Base-by-base conservation (phyloP, 768 basidiomycete species). In the Collybiopsis luxurians region DNA sequence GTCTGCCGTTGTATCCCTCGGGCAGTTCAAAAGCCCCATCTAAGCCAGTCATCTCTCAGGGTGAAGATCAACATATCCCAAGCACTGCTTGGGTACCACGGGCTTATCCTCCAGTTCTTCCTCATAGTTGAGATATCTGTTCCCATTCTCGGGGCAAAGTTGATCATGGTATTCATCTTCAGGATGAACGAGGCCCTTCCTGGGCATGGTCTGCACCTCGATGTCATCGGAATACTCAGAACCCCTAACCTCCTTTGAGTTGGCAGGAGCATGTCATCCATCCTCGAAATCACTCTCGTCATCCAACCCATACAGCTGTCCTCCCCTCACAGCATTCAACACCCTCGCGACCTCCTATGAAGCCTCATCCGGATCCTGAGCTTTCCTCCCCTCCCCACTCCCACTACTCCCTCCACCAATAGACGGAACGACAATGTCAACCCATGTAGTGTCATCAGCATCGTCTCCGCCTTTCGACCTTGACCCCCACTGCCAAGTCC, bases 31-130 rank as follows among this genome's bases (percentile, higher is more conserved):
- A 19, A 34, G n/a, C 28, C 43, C 53, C 12, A 5, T 4, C 19
- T 5, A 69, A 2, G 69, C 64, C 21, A 71, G 26, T 12, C 85
- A 73, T 44, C 89, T 78, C 44, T 91, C 89, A 11, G 89, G 89
- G 66, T 92, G 89, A 13, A 90, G 63, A 66, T 90, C 89, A 66
- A 92, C 91, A 67, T 92, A 92, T 0, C 87, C 86, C 26, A 84
- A 51, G 17, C 87, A 78, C 44, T 75, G 69, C 61, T 77, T 57
- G 30, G 63, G 23, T 46, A 38, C 17, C 26, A 26, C 23, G 2
- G 54, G 36, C 12, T 58, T 68, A 9, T 70, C 70, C 39, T 71
- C 62, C 30, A 60, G 67, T 6, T 63, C 66, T 1, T 66, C 67
- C 36, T 63, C 63, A 23, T 69, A 67, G 71, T 1, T 71, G 40